Evolutionary conservation across 139 green algal species (phyloP).

Genomic region (Zygnema cylindricum): DNA sequence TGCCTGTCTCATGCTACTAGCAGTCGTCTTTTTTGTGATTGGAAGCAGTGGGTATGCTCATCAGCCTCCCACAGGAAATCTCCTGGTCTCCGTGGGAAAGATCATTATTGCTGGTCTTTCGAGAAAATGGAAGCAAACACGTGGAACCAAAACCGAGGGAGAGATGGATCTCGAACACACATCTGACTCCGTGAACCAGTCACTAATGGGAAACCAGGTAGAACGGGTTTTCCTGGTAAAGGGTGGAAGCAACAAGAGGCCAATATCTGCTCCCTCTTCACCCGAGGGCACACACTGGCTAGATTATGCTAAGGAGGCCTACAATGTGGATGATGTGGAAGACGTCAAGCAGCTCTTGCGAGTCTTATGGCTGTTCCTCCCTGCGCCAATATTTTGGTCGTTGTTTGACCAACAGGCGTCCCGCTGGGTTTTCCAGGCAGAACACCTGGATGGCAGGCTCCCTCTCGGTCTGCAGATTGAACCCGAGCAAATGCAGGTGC

Average conservation of each 20-base stretch:
- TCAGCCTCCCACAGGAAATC: constrained; percentile 40
- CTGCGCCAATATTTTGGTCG: constrained; percentile 61
- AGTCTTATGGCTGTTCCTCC: constrained; percentile 58
- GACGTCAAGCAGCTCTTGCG: constrained; percentile 63
- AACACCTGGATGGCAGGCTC: constrained; percentile 51
- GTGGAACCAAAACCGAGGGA: background rate
- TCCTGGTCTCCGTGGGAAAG: constrained; percentile 19
- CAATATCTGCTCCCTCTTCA: no score
- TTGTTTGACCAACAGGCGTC: constrained; percentile 62
- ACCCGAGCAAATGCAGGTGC: constrained; percentile 61
- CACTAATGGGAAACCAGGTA: no score
- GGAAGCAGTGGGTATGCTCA: constrained; percentile 48
- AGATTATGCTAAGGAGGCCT: constrained; percentile 42
- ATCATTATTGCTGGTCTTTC: constrained; percentile 19
- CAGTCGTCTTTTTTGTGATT: constrained; percentile 43
- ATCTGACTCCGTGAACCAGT: no score
- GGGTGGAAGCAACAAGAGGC: constrained; percentile 1
- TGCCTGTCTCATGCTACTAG: constrained; percentile 55
- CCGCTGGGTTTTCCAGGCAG: constrained; percentile 60
- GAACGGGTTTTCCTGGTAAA: no score
- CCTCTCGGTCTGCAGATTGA: constrained; percentile 28
- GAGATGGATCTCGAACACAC: no score
- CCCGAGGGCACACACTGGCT: constrained; percentile 41
- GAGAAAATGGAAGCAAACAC: background rate
- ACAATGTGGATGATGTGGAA: constrained; percentile 49